Base-by-base conservation (phyloP, 2,329 filamentous ascomycete genomes). In the Mycogone perniciosa region DNA sequence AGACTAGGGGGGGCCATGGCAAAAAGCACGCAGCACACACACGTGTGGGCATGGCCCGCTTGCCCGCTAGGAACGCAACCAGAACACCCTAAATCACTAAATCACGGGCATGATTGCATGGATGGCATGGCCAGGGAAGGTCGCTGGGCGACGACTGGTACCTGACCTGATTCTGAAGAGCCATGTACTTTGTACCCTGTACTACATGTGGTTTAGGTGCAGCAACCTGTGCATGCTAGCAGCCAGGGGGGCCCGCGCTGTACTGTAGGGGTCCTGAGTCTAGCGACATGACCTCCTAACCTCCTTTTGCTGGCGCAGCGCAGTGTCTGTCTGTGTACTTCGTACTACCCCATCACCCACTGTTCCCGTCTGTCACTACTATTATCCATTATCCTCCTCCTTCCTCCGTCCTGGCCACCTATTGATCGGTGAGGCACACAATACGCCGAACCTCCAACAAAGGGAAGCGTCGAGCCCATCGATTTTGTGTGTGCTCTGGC, bases 281-380 rank as follows among this genome's bases (percentile, higher is more conserved):
- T 11, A 35, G 33, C 33, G 33, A 35, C 33, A 8, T 35, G 43
- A 31, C 37, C 51, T 45, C 46, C 43, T 45, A 53, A 45, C 51
- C 51, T 52, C 44, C 50, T 52, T 45, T 50, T 49, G 50, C 46
- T 45, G 37, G 33, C 7, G 45, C 45, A 20, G 48, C 20, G 48
- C 48, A 41, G 48, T 45, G 50, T 20, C 20, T 20, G 20, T 20
- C 20, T 20, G 20, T 20, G 20, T 20, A 20, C 20, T 2, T 2
- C 2, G 20, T 20, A 20, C 20, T 52, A 48, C 48, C 50, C 50
- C 48, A 50, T 31, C 44, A 44, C 29, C 38, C 38, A 20, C 38
- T 40, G 10, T n/a, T 40, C 38, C 39, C 27, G 10, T 11, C 27
- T 29, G 13, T 42, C 26, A 7, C 26, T 26, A 20, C 27, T 29